Conservation (phyloP, 805 yeast genomes). For the Metschnikowia kofuensis region DNA sequence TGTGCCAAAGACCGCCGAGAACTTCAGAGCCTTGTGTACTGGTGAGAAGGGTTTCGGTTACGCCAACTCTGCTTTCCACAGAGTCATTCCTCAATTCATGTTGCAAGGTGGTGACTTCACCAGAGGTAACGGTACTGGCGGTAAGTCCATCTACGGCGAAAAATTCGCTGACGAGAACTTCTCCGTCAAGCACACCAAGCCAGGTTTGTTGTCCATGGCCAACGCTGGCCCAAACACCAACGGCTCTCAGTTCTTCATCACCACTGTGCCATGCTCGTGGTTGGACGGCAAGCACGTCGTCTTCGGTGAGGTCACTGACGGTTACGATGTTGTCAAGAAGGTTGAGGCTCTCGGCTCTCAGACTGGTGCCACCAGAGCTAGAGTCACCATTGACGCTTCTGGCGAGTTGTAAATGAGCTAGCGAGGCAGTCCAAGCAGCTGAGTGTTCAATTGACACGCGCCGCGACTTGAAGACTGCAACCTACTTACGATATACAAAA, state of each 20-base stretch:
- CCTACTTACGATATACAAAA: not conserved
- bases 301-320: conserved; percentile 88
- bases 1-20: conserved; percentile 94
- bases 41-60: conserved; percentile 95
- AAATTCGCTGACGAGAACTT: conserved; percentile 91
- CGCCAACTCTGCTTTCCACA: conserved; percentile 87
- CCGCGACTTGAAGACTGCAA: not conserved
- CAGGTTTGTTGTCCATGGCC: conserved; percentile 94
- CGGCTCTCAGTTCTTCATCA: conserved; percentile 96
- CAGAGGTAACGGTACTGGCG: conserved; percentile 89
- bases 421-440: not conserved
- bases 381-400: conserved; percentile 58
- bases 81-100: conserved; percentile 96
- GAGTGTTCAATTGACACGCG: not conserved
- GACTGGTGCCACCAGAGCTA: conserved; percentile 64
- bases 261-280: conserved; percentile 86
- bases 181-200: conserved; percentile 69
- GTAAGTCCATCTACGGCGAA: conserved; percentile 81
- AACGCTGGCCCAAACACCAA: conserved; percentile 98
- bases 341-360: conserved; percentile 72
- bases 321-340: conserved; percentile 80
- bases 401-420: conserved; percentile 50
- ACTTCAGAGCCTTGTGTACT: conserved; percentile 91
- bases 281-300: conserved; percentile 94
- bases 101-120: conserved; percentile 83